Base-by-base conservation (phyloP, 805 yeast species). In the Pichia heedii region DNA sequence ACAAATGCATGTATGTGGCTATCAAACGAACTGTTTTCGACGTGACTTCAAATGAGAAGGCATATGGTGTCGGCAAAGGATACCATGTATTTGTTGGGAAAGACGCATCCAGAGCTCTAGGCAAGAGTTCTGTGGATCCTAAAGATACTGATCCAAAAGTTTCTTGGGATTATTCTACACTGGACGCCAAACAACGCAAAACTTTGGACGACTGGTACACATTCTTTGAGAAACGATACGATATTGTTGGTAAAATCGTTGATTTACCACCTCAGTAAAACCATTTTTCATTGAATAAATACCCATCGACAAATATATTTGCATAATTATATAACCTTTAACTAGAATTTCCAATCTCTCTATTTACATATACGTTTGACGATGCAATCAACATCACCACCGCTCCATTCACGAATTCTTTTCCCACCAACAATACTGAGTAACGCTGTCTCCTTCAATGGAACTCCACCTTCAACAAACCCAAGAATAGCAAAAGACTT, bases 11-110 rank as follows among this genome's bases (percentile, higher is more conserved):
- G 50, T 86, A 79, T 60, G 82, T 86, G 18, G 93, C 79, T 8
- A 79, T 86, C 53, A 78, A 79, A 48, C 93, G 95, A 19, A 70
- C 69, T 2, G 76, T 87, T 11, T 87, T 84, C 58, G 96, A 86
- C 54, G 96, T 87, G 10, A 73, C 84, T 0, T 57, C 66, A 37
- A 86, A 85, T 55, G 52, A 59, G 12, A 75, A 72, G 15, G 80
- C 79, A 33, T 86, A 86, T 57, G 96, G 95, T 0, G 81, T 81
- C 3, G 89, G 88, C 0, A 74, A 77, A 47, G 78, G 81, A 20
- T 87, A 86, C 61, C 79, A 77, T 54, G 76, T 70, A 7, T 69
- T 86, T 35, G 84, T 79, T 10, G 96, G 90, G 5, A 76, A 74
- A 49, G 96, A 86, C 52, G 84, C 85, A 20, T 76, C 85, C 29